phyloP scores from a whole-genome alignment of 257 asterid genomes.

The Misopates orontium region DNA sequence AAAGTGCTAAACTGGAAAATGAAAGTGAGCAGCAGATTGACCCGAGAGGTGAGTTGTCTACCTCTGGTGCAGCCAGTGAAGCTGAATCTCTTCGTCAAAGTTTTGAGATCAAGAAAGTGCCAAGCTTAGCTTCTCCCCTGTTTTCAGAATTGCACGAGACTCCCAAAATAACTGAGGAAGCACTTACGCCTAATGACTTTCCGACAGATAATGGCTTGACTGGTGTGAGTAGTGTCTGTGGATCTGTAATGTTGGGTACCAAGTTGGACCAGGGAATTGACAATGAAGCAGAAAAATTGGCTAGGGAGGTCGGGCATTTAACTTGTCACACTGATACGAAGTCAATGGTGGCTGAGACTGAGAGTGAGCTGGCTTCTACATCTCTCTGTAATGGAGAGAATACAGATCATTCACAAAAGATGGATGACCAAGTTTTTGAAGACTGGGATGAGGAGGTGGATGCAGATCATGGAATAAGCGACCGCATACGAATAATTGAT shows the following conservation, averaged over 20 bases:
- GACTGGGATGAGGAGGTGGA: conserved; percentile 35
- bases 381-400: conserved; percentile 30
- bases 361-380: conserved; percentile 17
- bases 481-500: conserved; percentile 28
- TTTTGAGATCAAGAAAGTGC: conserved; percentile 27
- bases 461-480: conserved; percentile 27
- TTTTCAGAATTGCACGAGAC: conserved; percentile 22
- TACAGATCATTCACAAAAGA: conserved; percentile 32
- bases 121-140: conserved; percentile 13
- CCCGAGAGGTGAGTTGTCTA: conserved; percentile 21
- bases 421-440: conserved; percentile 31
- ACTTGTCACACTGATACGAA: conserved; percentile 20
- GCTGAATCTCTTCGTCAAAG: conserved; percentile 22
- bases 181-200: conserved; percentile 22
- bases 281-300: conserved; percentile 29
- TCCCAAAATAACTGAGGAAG: conserved; percentile 16
- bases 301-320: conserved; percentile 28
- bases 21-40: conserved; percentile 36
- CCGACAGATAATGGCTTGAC: conserved; percentile 28
- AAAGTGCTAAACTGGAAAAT: conserved; percentile 25
- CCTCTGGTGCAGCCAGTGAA: conserved; percentile 6
- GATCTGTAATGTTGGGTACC: conserved; percentile 24
- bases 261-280: conserved; percentile 23
- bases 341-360: conserved; percentile 24
- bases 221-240: conserved; percentile 19